phyloP scores from a whole-genome alignment of 1,284 basidiomycete genomes.

The Moniliophthora roreri region DNA sequence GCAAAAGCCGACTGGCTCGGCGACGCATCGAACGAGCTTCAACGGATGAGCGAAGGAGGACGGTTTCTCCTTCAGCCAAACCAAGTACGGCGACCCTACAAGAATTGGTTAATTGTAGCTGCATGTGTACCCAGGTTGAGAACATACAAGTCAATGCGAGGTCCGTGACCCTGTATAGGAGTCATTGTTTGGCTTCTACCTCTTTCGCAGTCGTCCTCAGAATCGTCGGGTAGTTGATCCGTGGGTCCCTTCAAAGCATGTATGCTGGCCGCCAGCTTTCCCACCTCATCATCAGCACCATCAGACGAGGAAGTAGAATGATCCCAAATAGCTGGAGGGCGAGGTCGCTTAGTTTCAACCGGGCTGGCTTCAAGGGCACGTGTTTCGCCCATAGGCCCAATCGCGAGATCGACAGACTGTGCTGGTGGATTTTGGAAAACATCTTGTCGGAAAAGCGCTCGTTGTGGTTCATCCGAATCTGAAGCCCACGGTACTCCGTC shows the following conservation, averaged over 20 bases:
- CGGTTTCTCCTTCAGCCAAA: conserved; percentile 40
- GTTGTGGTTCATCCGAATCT: conserved; percentile 38
- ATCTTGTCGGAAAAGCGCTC: conserved; percentile 18
- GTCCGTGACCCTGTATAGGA: conserved; percentile 53
- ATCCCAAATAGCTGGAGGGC: neutral
- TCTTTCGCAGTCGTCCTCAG: conserved; percentile 28
- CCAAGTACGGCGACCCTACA: conserved; percentile 41
- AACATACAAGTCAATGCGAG: conserved; percentile 29
- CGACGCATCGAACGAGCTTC: conserved; percentile 55
- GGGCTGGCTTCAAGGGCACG: neutral
- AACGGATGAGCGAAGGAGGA: conserved; percentile 52
- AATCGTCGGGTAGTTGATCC: neutral
- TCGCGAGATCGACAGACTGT: conserved; percentile 20
- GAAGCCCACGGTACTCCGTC: conserved; percentile 48
- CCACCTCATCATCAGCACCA: neutral
- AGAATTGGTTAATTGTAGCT: conserved; percentile 2
- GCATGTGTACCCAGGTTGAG: neutral
- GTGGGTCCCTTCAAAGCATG: conserved; percentile 13
- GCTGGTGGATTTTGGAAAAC: conserved; percentile 11
- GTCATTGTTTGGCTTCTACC: conserved; percentile 56
- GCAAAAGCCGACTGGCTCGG: conserved; percentile 60
- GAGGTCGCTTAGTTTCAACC: neutral
- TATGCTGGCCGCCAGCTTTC: neutral
- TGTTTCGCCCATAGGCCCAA: conserved; percentile 34
- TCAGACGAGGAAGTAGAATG: neutral